A percentile compares a stretch with the other conserved stretches of the same genome.
Evolutionary conservation across 306 rosid species (phyloP).

Genomic region (Cucurbita ficifolia): DNA sequence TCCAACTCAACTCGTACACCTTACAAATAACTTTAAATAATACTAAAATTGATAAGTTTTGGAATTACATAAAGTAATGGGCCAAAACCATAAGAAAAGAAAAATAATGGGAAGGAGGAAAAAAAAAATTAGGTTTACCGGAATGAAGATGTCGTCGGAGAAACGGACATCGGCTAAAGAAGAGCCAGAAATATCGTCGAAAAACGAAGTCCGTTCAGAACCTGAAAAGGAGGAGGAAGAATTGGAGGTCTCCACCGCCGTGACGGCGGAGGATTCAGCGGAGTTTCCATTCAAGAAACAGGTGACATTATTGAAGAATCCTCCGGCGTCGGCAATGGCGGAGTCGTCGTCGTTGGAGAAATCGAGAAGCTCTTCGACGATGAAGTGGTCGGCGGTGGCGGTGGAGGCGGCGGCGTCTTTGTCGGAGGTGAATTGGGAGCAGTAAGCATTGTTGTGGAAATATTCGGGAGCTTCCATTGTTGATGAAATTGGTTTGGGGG

Average conservation of each 20-base stretch:
- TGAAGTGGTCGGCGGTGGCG: neutral
- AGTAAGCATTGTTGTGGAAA: slow-evolving; percentile 23
- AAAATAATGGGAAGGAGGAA: no score
- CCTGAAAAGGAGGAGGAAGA: slow-evolving; percentile 44
- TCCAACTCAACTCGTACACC: no score
- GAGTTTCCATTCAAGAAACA: slow-evolving; percentile 20
- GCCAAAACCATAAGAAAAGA: no score
- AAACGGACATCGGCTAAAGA: slow-evolving; percentile 26
- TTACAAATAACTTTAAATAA: no score
- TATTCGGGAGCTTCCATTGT: slow-evolving; percentile 51
- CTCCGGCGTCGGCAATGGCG: slow-evolving; percentile 8
- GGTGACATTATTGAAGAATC: neutral
- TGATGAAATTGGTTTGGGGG: neutral
- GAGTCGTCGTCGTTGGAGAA: slow-evolving; percentile 22
- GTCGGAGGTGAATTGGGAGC: slow-evolving; percentile 23
- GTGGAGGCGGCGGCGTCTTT: neutral
- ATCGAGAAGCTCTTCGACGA: slow-evolving; percentile 32
- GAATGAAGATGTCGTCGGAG: slow-evolving; percentile 61
- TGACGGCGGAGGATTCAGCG: slow-evolving; percentile 25
- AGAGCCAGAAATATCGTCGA: slow-evolving; percentile 15
- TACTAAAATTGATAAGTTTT: no score
- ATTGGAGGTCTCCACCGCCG: slow-evolving; percentile 34
- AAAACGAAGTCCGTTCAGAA: slow-evolving; percentile 20
- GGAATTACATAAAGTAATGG: no score
- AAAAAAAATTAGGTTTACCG: slow-evolving; percentile 23